These are phyloP conservation scores for Xylaria sp. DNA, from an alignment of 495 filamentous ascomycete genomes.

Conservation along the genomic window DNA sequence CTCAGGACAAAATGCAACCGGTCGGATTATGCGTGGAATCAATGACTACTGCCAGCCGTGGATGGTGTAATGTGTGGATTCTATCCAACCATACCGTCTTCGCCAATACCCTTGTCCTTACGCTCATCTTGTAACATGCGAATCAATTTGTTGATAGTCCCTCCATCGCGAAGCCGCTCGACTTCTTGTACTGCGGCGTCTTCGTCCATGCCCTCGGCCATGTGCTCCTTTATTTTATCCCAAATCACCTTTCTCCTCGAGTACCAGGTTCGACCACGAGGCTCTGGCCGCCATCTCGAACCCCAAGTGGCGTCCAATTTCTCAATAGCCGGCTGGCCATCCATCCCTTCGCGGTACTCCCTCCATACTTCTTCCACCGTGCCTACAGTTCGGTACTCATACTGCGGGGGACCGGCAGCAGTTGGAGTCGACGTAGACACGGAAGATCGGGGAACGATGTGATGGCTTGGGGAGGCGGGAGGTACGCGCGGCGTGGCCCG, in stretches of 20 bases:
- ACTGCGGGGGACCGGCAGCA: conserved; percentile 37
- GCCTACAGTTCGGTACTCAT: conserved; percentile 41
- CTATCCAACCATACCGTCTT: conserved; percentile 33
- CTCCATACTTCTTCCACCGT: conserved; percentile 46
- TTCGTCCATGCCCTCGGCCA: conserved; percentile 42
- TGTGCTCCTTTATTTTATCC: conserved; percentile 45
- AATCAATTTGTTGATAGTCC: conserved; percentile 45
- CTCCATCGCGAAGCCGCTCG: conserved; percentile 41
- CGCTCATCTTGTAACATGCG: conserved; percentile 45
- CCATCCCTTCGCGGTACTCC: conserved; percentile 44
- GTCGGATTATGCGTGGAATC: conserved; percentile 37
- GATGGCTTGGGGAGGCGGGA: conserved; percentile 32
- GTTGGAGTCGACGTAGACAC: conserved; percentile 33
- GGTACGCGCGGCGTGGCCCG: conserved; percentile 36
- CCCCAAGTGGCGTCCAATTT: conserved; percentile 42
- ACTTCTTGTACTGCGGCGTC: conserved; percentile 42
- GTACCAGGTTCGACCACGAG: conserved; percentile 46
- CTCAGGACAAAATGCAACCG: conserved; percentile 32
- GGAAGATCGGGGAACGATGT: conserved; percentile 28
- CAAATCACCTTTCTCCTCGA: conserved; percentile 46
- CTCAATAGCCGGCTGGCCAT: conserved; percentile 44
- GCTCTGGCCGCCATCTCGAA: conserved; percentile 44
- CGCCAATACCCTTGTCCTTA: conserved; percentile 39
- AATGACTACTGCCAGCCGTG: conserved; percentile 35
- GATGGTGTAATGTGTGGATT: neutral